These are phyloP conservation scores for Penicillium brevicompactum DNA, from an alignment of 2,329 filamentous ascomycete species.

Conservation along the genomic window DNA sequence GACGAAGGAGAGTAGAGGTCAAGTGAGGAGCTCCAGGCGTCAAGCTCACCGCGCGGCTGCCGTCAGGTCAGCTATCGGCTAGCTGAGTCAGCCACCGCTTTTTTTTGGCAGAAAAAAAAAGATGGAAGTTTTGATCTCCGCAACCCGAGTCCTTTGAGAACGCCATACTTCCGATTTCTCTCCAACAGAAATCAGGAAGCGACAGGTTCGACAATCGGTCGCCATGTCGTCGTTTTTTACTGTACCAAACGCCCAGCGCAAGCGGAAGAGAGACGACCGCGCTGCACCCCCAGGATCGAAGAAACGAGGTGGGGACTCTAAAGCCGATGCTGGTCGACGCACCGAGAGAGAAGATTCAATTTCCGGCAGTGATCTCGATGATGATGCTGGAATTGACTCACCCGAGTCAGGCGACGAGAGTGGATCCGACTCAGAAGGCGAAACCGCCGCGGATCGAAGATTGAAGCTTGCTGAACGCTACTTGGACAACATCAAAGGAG, in stretches of 20 bases:
- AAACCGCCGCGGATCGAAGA: constrained; percentile 87
- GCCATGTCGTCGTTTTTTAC: constrained; percentile 96
- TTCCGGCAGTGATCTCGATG: constrained; percentile 77
- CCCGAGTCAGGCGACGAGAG: constrained; percentile 52
- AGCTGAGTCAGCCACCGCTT: constrained; percentile 39
- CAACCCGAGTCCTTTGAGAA: constrained; percentile 15
- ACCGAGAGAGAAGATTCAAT: constrained; percentile 73
- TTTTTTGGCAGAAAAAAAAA: constrained; percentile 45
- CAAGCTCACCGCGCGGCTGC: constrained; percentile 45
- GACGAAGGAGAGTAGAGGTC: constrained; percentile 24
- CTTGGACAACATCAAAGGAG: constrained; percentile 82
- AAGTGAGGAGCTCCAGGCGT: constrained; percentile 36
- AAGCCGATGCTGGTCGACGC: constrained; percentile 42
- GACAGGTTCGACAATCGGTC: constrained; percentile 5
- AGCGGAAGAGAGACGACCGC: constrained; percentile 73
- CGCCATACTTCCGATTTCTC: constrained; percentile 11
- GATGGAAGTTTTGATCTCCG: constrained; percentile 27
- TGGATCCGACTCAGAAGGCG: constrained; percentile 71
- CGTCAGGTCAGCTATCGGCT: constrained; percentile 30
- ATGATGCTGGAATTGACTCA: constrained; percentile 50
- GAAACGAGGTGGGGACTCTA: constrained; percentile 46
- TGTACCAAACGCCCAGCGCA: constrained; percentile 80
- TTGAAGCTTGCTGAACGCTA: constrained; percentile 89
- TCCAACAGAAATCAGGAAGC: constrained; percentile 8
- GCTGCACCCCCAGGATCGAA: constrained; percentile 47